Base-by-base conservation (phyloP, 23 red algal genomes). In the Gracilaria gracilis region DNA sequence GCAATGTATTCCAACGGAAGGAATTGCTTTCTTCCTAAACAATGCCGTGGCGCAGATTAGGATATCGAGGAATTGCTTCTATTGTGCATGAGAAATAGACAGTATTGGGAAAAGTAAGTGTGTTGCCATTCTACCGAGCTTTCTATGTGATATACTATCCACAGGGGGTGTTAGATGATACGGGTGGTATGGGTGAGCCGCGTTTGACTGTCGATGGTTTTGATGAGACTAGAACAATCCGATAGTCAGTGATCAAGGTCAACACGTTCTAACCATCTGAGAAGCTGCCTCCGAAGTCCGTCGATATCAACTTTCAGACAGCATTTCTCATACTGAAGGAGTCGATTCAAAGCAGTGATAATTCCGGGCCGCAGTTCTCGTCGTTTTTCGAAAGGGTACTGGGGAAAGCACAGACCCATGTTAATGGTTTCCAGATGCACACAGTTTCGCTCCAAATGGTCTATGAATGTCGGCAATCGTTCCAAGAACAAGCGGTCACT, bases 341-440 rank as follows among this genome's bases (percentile, higher is more conserved):
- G 38, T 19, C 72, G 40, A n/a, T 50, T 51, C 27, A 77, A 20
- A 77, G 72, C 72, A 28, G 23, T 50, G 23, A 28, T 20, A 11
- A 77, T 77, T 25, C 39, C 46, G 0, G 40, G 72, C 14, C 72
- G 72, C 0, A 77, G 46, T 31, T 51, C 72, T n/a, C 20, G 5
- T 27, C 40, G 50, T 77, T 42, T 77, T 8, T 77, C 39, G 46
- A 51, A 46, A 27, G 38, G 38, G 42, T 49, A 51, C 24, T 51
- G 72, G 31, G 72, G 42, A 77, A 77, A 77, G 20, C 72, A 77
- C 9, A 46, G 23, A 49, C 38, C 72, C 39, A 77, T 77, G 14
- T 6, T 77, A 20, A 77, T 77, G 72, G 39, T 77, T 77, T 77
- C 72, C 38, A 77, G 24, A 33, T 46, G n/a, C 42, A 51, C 72